Conservation (phyloP, 257 asterid genomes). For the Oldenlandia corymbosa region DNA sequence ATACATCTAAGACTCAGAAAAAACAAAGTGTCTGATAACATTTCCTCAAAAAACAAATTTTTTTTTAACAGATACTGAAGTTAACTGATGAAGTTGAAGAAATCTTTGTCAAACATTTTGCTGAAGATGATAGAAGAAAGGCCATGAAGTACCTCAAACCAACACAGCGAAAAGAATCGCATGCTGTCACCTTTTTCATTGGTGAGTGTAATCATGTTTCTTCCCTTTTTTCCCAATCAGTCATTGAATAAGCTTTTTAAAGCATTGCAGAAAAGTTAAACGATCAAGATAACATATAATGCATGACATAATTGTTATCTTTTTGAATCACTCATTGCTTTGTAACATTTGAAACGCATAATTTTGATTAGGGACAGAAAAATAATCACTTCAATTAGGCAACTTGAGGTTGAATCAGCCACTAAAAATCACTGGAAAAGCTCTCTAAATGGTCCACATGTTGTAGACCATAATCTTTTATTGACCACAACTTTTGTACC, state of each 20-base stretch:
- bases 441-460: slow-evolving; percentile 27
- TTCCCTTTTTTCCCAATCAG: background rate
- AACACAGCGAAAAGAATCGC: slow-evolving; percentile 67
- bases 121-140: slow-evolving; percentile 62
- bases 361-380: no score
- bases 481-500: slow-evolving; percentile 20
- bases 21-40: slow-evolving; percentile 6
- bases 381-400: no score
- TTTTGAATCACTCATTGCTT: slow-evolving; percentile 7
- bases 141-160: slow-evolving; percentile 95
- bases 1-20: background rate
- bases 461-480: slow-evolving; percentile 27
- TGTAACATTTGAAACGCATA: no score
- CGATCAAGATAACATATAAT: slow-evolving; percentile 25
- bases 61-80: slow-evolving; percentile 59
- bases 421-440: slow-evolving; percentile 25
- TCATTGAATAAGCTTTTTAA: background rate
- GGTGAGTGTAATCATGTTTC: slow-evolving; percentile 47
- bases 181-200: slow-evolving; percentile 64
- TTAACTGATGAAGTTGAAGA: slow-evolving; percentile 87
- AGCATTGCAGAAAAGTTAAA: background rate
- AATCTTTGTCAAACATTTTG: slow-evolving; percentile 65
- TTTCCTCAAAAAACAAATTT: background rate
- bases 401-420: slow-evolving; percentile 42
- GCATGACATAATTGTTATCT: slow-evolving; percentile 10